phyloP scores from a whole-genome alignment of 352 stramenopile genomes.

The Globisporangium spiculum region DNA sequence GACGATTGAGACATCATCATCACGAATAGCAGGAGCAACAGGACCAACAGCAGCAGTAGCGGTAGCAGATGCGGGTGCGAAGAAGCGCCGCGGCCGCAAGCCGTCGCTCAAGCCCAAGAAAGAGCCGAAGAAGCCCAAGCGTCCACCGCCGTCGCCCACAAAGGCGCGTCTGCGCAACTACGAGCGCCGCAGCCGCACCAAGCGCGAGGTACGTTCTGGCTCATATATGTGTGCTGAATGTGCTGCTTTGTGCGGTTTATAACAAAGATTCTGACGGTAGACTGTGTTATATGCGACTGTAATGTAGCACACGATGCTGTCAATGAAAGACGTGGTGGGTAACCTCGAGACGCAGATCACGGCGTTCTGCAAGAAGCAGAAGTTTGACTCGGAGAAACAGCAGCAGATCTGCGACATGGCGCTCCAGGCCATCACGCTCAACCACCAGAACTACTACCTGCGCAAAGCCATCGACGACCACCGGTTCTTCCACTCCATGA shows the following conservation, averaged over 20 bases:
- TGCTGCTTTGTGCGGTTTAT: slow-evolving; percentile 8
- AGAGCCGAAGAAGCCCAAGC: slow-evolving; percentile 30
- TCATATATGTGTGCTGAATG: background rate
- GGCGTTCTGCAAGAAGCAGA: slow-evolving; percentile 25
- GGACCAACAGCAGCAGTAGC: background rate
- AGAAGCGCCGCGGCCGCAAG: slow-evolving; percentile 44
- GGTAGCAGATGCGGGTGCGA: slow-evolving; percentile 13
- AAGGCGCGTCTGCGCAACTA: slow-evolving; percentile 53
- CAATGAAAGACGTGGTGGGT: slow-evolving; percentile 48
- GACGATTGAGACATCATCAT: background rate
- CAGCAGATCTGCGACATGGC: slow-evolving; percentile 35
- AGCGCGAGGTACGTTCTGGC: slow-evolving; percentile 33
- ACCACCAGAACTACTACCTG: slow-evolving; percentile 53
- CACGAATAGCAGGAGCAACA: background rate
- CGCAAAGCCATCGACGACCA: slow-evolving; percentile 47
- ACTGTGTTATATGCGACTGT: background rate
- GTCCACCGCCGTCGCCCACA: slow-evolving; percentile 30
- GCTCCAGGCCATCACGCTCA: slow-evolving; percentile 40
- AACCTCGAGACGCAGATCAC: slow-evolving; percentile 34
- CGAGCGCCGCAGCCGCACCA: slow-evolving; percentile 49
- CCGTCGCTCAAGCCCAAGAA: slow-evolving; percentile 31
- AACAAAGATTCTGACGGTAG: slow-evolving; percentile 1
- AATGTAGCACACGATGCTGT: slow-evolving; percentile 44
- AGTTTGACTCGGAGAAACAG: slow-evolving; percentile 13
- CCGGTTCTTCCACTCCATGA: slow-evolving; percentile 57